A percentile compares a stretch with the other conserved stretches of the same genome.
Evolutionary conservation across 257 asterid species (phyloP).

Genomic region (Parsonsia alboflavescens): DNA sequence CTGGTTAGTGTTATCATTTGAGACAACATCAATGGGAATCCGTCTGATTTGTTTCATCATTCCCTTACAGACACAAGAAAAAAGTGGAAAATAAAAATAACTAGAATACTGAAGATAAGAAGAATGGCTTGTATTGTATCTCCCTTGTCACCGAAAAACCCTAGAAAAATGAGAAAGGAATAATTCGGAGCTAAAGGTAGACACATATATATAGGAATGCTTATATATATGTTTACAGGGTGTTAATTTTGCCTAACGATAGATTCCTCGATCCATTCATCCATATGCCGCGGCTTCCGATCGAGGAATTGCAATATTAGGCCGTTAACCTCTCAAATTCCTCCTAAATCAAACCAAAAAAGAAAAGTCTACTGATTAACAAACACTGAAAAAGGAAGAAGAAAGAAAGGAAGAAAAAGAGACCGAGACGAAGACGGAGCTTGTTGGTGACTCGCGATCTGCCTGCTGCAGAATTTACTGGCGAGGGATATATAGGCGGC

Average conservation of each 20-base stretch:
- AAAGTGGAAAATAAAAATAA: neutral
- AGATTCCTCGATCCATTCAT: conserved; percentile 34
- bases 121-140: conserved; percentile 30
- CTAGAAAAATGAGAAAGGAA: conserved; percentile 2
- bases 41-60: conserved; percentile 62
- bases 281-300: neutral
- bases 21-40: conserved; percentile 61
- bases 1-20: conserved; percentile 44
- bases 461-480: neutral
- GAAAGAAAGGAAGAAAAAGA: neutral
- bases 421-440: no score
- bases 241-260: conserved; percentile 44
- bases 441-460: no score
- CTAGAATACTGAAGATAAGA: neutral
- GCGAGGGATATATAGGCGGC: neutral
- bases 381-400: neutral
- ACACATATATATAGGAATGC: conserved; percentile 27
- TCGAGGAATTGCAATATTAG: conserved; percentile 51
- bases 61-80: conserved; percentile 14
- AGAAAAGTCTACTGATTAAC: neutral
- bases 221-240: conserved; percentile 8
- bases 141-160: conserved; percentile 43
- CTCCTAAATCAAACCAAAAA: neutral
- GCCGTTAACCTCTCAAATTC: conserved; percentile 2
- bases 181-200: conserved; percentile 27